Conservation (phyloP, 139 green algal species). For the Coelastrella sp. region DNA sequence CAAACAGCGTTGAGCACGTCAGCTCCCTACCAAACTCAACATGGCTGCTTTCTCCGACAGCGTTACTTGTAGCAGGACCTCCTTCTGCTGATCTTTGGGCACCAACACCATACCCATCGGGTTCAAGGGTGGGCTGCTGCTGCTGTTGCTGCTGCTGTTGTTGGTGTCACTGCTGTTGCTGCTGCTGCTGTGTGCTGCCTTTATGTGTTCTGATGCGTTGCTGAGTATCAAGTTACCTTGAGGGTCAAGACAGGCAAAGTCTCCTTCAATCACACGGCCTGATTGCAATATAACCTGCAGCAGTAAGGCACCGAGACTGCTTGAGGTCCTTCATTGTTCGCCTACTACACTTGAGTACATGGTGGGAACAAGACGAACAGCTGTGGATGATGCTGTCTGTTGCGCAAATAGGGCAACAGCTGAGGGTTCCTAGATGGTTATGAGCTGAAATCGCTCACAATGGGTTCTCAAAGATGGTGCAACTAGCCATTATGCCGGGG, state of each 20-base stretch:
- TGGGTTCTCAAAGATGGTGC: too few species aligned
- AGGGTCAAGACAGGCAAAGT: slow-evolving; percentile 73
- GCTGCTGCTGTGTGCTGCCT: not conserved
- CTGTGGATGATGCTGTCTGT: too few species aligned
- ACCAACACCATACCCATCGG: slow-evolving; percentile 58
- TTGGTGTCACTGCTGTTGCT: not conserved
- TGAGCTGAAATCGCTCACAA: too few species aligned
- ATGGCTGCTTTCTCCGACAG: slow-evolving; percentile 26
- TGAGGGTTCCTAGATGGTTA: too few species aligned
- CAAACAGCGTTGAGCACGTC: too few species aligned
- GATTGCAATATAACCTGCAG: slow-evolving; percentile 63
- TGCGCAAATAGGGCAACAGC: too few species aligned
- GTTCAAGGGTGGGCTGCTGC: slow-evolving; percentile 30
- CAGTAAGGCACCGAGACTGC: not conserved
- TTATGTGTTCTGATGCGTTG: slow-evolving; percentile 36
- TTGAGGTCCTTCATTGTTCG: not conserved
- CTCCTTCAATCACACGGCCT: slow-evolving; percentile 62
- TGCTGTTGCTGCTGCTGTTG: slow-evolving; percentile 37
- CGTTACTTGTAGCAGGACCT: slow-evolving; percentile 49
- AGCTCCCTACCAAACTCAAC: slow-evolving; percentile 13
- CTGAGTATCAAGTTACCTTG: slow-evolving; percentile 77
- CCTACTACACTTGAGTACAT: not conserved
- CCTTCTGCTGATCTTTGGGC: slow-evolving; percentile 49
- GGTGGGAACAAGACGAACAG: too few species aligned
- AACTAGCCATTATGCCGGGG: too few species aligned